Conservation (phyloP, 129 eudicot species). For the Flaveria robusta region DNA sequence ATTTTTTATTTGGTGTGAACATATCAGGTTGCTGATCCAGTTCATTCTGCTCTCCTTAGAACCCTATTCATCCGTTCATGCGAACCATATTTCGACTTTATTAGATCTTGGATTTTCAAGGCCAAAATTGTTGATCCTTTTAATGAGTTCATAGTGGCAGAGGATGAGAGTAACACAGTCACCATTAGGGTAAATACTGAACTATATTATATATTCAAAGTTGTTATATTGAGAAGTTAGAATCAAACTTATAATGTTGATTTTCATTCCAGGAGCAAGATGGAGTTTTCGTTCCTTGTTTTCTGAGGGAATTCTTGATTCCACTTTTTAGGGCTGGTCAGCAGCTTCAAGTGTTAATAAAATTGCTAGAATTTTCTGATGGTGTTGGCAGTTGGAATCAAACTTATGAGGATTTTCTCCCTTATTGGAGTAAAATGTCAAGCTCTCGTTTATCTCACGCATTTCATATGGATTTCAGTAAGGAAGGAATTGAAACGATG, state of each 20-base stretch:
- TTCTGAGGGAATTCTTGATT: conserved; percentile 59
- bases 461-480: conserved; percentile 66
- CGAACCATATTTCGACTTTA: conserved; percentile 80
- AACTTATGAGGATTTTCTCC: conserved; percentile 69
- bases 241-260: conserved; percentile 33
- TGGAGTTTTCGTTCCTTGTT: conserved; percentile 80
- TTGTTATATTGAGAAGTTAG: conserved; percentile 9
- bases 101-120: conserved; percentile 92
- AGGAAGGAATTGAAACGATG: conserved; percentile 52
- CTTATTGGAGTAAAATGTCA: conserved; percentile 54
- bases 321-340: conserved; percentile 94
- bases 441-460: conserved; percentile 42
- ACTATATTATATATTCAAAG: conserved; percentile 2
- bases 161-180: conserved; percentile 44
- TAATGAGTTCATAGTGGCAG: conserved; percentile 73
- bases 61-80: conserved; percentile 76
- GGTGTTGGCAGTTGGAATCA: conserved; percentile 54
- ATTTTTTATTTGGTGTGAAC: conserved; percentile 12
- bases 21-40: conserved; percentile 84
- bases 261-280: conserved; percentile 62
- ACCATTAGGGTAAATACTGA: conserved; percentile 63
- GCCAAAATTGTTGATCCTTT: conserved; percentile 81
- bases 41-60: conserved; percentile 69
- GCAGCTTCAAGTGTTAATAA: conserved; percentile 93
- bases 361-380: conserved; percentile 75